Conservation (phyloP, 352 stramenopile species). For the Phytophthora cajani region DNA sequence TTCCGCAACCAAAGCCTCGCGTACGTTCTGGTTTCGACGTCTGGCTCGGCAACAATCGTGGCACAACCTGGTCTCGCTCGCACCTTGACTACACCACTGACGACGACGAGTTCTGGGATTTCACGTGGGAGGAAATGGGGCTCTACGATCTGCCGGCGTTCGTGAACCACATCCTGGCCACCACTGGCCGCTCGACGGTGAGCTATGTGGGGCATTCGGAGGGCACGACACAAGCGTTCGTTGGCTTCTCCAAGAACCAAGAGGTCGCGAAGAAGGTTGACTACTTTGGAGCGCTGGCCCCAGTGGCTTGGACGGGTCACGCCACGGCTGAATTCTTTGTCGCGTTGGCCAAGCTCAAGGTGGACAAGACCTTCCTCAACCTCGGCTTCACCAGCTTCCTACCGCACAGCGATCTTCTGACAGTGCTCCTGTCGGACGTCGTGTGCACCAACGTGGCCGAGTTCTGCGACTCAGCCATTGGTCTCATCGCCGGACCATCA, state of each 20-base stretch:
- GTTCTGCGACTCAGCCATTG: constrained; percentile 49
- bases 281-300: constrained; percentile 58
- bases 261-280: constrained; percentile 39
- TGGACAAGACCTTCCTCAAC: constrained; percentile 31
- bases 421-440: constrained; percentile 31
- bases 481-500: constrained; percentile 44
- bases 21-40: constrained; percentile 59
- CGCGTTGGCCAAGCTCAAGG: constrained; percentile 41
- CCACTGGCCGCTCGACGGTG: constrained; percentile 38
- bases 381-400: constrained; percentile 50
- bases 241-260: constrained; percentile 59
- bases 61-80: constrained; percentile 54
- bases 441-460: constrained; percentile 47
- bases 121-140: constrained; percentile 62
- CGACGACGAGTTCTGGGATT: constrained; percentile 56
- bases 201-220: constrained; percentile 57
- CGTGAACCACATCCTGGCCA: constrained; percentile 47
- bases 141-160: constrained; percentile 43
- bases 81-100: constrained; percentile 45
- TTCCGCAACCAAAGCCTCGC: constrained; percentile 57
- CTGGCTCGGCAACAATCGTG: constrained; percentile 67
- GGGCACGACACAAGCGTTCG: constrained; percentile 51
- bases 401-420: constrained; percentile 25
- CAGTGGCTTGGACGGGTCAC: constrained; percentile 44
- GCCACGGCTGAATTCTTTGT: constrained; percentile 36